Evolutionary conservation across 139 green algal genomes (phyloP), one percentile per base, ranked within the genome.

Genomic region (Zygnema circumcarinatum): DNA sequence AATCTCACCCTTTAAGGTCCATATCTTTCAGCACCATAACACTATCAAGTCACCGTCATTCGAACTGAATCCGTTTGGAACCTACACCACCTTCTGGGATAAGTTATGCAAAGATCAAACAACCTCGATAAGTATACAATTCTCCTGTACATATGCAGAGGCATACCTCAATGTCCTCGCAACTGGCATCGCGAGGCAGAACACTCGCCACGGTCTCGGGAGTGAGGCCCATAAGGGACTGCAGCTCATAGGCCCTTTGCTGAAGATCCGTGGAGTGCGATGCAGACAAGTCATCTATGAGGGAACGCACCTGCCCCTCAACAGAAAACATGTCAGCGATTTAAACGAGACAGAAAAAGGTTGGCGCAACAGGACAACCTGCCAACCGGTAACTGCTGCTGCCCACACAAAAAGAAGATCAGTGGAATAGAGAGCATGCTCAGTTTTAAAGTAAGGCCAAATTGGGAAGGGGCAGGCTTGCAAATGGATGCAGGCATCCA

Each of bases 221-320:
- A 56, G 33, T 32, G 69, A 89, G 33, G 2, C n/a, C 73, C 2
- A 96, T 85, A 76, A 98, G 91, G 1, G 94, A 93, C 74, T 90
- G 75, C 41, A 97, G 89, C 93, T 99, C 95, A 29, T 96, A 90
- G 25, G 96, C 95, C 7, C 94, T 88, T 90, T 98, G 95, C 94
- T 98, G 96, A 83, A 98, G 89, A 88, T 97, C 95, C 56, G 94
- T 91, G 20, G 40, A 88, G 16, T 62, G 75, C 1, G 54, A 85
- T 16, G 36, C 78, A 3, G 32, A 38, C 35, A 93, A 73, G 35
- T 40, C 38, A 3, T 92, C 74, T 33, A 92, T 32, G 1, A 93
- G 81, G 36, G 87, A 32, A n/a, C 62, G 16, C 11, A 52, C 87
- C 82, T 91, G 76, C 7, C 56, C 2, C 20, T n/a, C 20, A n/a